Evolutionary conservation across 768 basidiomycete genomes (phyloP).

Genomic region (Chalciporus sphaerocephalus): DNA sequence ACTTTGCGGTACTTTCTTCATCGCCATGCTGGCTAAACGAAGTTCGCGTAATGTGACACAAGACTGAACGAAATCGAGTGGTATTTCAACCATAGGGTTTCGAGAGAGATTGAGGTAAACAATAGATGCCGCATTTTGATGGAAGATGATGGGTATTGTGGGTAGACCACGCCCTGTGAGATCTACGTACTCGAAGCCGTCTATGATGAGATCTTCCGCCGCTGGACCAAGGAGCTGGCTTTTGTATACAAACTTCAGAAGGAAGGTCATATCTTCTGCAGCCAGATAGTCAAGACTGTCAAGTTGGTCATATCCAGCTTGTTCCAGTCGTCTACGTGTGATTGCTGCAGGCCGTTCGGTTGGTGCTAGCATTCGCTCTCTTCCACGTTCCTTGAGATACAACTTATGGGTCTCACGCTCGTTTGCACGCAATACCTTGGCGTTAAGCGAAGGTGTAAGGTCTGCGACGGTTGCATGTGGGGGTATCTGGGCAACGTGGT

Average conservation of each 20-base stretch:
- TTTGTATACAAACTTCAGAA: conserved; percentile 89
- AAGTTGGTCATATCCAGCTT: conserved; percentile 81
- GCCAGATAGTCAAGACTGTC: conserved; percentile 78
- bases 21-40: conserved; percentile 83
- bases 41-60: conserved; percentile 82
- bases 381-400: conserved; percentile 71
- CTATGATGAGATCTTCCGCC: conserved; percentile 68
- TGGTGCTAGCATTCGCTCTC: conserved; percentile 82
- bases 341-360: conserved; percentile 84
- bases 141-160: conserved; percentile 83
- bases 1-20: conserved; percentile 87
- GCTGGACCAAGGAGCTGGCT: conserved; percentile 61
- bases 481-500: conserved; percentile 63
- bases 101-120: conserved; percentile 82
- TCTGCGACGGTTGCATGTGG: conserved; percentile 64
- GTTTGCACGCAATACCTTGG: conserved; percentile 47
- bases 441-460: conserved; percentile 57
- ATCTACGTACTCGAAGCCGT: conserved; percentile 74
- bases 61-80: conserved; percentile 91
- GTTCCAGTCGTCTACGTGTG: conserved; percentile 75
- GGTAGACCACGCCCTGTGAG: conserved; percentile 76
- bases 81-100: conserved; percentile 95
- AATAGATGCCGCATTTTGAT: conserved; percentile 81
- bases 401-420: conserved; percentile 60
- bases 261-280: conserved; percentile 73